Conservation (phyloP, 2,329 filamentous ascomycete genomes). For the Neofusicoccum umdonicola region DNA sequence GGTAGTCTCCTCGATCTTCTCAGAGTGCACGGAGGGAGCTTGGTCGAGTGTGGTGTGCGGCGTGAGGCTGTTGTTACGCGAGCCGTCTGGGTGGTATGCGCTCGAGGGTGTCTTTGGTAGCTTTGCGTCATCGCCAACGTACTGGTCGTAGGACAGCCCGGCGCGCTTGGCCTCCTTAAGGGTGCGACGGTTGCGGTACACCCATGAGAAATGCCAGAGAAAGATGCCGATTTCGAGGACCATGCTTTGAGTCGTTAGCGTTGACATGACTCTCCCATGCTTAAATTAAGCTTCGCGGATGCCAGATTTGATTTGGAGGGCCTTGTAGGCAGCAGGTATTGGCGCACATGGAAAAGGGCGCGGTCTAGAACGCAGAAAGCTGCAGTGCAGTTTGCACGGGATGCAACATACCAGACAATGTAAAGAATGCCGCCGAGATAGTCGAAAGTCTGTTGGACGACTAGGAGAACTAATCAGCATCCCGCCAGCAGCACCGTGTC, state of each 20-base stretch:
- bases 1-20: neutral
- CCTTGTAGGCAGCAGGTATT: neutral
- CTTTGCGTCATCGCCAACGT: conserved; percentile 27
- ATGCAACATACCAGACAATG: conserved; percentile 53
- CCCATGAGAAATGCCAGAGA: conserved; percentile 58
- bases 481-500: too few relatives aligned
- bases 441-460: conserved; percentile 61
- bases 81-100: neutral
- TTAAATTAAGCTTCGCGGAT: neutral
- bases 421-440: conserved; percentile 60
- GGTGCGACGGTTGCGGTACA: conserved; percentile 53
- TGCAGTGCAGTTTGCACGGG: too few relatives aligned
- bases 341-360: neutral
- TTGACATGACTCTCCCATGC: neutral
- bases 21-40: neutral
- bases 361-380: neutral
- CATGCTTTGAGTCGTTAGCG: conserved; percentile 40
- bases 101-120: neutral
- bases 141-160: conserved; percentile 57
- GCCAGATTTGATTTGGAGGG: neutral
- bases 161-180: conserved; percentile 52
- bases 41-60: neutral
- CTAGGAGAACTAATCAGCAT: conserved; percentile 33
- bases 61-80: neutral
- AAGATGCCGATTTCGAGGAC: conserved; percentile 61